phyloP scores from a whole-genome alignment of 768 basidiomycete genomes.

The Thelephora ganbajun region DNA sequence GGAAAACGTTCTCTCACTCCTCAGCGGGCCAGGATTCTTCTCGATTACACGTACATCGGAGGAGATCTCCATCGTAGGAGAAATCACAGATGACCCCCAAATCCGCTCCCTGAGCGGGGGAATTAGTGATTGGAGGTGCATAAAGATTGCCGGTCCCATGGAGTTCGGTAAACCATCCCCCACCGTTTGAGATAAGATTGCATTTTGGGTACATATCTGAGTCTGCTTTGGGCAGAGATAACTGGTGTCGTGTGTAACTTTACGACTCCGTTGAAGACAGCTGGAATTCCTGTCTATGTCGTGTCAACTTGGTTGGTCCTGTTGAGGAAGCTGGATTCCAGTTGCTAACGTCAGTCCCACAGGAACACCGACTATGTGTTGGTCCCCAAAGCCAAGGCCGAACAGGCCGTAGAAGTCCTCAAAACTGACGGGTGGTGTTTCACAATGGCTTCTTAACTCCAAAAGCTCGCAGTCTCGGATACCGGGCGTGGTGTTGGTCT shows the following conservation, averaged over 20 bases:
- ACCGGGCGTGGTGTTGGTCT: no score
- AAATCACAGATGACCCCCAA: constrained; percentile 18
- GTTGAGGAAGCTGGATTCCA: background rate
- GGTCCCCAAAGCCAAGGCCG: constrained; percentile 30
- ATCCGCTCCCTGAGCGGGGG: background rate
- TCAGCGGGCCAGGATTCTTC: constrained; percentile 20
- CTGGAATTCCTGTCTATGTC: constrained; percentile 41
- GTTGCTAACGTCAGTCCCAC: background rate
- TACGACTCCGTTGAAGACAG: constrained; percentile 35
- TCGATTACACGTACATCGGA: constrained; percentile 46
- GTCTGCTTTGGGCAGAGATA: constrained; percentile 23
- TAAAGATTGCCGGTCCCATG: constrained; percentile 55
- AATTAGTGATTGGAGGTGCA: constrained; percentile 37
- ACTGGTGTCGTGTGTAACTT: constrained; percentile 44
- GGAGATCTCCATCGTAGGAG: constrained; percentile 47
- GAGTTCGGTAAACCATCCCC: constrained; percentile 33
- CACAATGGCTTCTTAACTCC: background rate
- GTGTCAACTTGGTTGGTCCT: constrained; percentile 46
- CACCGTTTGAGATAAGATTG: background rate
- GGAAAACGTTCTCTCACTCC: background rate
- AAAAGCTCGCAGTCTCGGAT: background rate
- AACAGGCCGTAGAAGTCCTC: constrained; percentile 28
- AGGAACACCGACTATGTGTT: constrained; percentile 61
- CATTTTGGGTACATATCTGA: background rate
- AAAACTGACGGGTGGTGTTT: constrained; percentile 36